Conservation (phyloP, 106 monocot species). For the Phalaenopsis equestris region DNA sequence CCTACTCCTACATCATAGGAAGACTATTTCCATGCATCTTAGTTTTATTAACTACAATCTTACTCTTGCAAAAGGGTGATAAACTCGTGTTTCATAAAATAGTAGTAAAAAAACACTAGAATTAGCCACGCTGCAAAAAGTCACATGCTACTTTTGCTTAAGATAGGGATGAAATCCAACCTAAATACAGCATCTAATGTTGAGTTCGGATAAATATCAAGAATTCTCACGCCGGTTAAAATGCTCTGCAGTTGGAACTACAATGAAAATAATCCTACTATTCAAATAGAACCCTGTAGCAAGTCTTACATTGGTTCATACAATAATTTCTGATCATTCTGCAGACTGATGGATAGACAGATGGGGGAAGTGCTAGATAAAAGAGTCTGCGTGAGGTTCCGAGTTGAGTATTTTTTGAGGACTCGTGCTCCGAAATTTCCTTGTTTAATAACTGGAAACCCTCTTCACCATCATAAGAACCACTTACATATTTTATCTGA, state of each 20-base stretch:
- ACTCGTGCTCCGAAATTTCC: slow-evolving; percentile 76
- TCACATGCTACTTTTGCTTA: neutral
- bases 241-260: neutral
- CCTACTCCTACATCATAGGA: neutral
- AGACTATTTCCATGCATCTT: neutral
- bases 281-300: neutral
- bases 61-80: neutral
- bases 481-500: slow-evolving; percentile 98
- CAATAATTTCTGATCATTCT: slow-evolving; percentile 87
- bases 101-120: neutral
- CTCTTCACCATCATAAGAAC: slow-evolving; percentile 80
- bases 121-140: neutral
- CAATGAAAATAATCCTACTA: neutral
- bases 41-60: neutral
- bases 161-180: neutral
- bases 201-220: neutral
- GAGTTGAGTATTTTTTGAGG: slow-evolving; percentile 43
- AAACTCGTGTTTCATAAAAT: neutral
- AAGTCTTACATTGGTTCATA: slow-evolving; percentile 78
- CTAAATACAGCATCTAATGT: neutral
- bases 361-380: slow-evolving; percentile 95
- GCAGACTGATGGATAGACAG: slow-evolving; percentile 92
- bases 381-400: slow-evolving; percentile 84
- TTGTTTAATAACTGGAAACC: slow-evolving; percentile 74
- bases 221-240: neutral